These are phyloP conservation scores for Hura crepitans DNA, from an alignment of 441 rosid genomes.

Conservation along the genomic window DNA sequence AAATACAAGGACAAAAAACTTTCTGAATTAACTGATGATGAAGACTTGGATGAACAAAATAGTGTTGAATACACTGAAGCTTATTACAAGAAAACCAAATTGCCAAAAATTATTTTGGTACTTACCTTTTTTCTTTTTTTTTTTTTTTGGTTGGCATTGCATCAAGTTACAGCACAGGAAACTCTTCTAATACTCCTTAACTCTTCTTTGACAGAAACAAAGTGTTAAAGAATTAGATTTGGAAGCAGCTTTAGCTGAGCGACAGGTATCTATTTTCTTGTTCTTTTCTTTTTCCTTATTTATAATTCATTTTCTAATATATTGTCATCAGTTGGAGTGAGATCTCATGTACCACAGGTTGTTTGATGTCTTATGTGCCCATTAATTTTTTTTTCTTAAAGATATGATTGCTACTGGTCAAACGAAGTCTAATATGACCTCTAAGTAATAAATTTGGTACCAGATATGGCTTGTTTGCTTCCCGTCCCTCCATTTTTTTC, in stretches of 20 bases:
- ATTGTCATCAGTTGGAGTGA: background rate
- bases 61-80: conserved; percentile 52
- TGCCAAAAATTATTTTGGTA: conserved; percentile 76
- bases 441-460: background rate
- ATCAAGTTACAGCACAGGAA: conserved; percentile 12
- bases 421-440: background rate
- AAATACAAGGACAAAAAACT: conserved; percentile 70
- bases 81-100: conserved; percentile 47
- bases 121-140: too few relatives aligned
- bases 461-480: background rate
- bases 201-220: conserved; percentile 54
- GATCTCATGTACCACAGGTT: background rate
- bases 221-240: conserved; percentile 90
- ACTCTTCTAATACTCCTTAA: conserved; percentile 25
- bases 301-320: background rate
- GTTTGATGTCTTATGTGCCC: background rate
- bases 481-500: background rate
- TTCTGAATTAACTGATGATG: conserved; percentile 77
- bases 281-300: conserved; percentile 13
- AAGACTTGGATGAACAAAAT: conserved; percentile 65
- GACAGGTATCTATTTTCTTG: conserved; percentile 50
- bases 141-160: too few relatives aligned
- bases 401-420: background rate
- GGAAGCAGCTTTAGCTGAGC: conserved; percentile 86
- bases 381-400: background rate